These are phyloP conservation scores for Phaeotremella skinneri DNA, from an alignment of 768 basidiomycete genomes.

Conservation along the genomic window DNA sequence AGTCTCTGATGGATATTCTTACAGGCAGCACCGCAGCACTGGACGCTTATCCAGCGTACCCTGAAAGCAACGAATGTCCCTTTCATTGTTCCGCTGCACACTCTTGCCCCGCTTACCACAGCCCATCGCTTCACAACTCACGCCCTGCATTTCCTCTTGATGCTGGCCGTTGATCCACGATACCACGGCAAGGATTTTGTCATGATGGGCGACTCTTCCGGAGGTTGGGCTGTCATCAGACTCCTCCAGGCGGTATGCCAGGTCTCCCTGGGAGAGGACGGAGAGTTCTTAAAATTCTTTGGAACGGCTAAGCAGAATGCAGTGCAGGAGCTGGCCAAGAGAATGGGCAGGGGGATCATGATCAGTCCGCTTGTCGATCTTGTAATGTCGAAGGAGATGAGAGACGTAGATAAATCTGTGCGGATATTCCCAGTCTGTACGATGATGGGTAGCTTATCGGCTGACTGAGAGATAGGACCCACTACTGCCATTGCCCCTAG, in stretches of 20 bases:
- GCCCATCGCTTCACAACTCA: constrained; percentile 7
- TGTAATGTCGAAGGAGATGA: constrained; percentile 3
- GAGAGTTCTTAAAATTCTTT: background rate
- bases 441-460: background rate
- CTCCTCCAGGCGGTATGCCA: constrained; percentile 11
- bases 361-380: constrained; percentile 21
- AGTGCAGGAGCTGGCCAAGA: background rate
- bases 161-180: constrained; percentile 14
- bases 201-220: constrained; percentile 27
- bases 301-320: background rate
- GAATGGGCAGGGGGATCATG: constrained; percentile 12
- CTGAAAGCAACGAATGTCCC: constrained; percentile 10
- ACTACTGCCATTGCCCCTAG: background rate
- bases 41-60: constrained; percentile 10
- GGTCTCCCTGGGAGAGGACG: constrained; percentile 6
- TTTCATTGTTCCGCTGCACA: constrained; percentile 21
- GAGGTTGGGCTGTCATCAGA: constrained; percentile 22
- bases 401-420: constrained; percentile 6
- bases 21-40: constrained; percentile 20
- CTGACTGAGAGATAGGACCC: too few species aligned
- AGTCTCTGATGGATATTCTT: background rate
- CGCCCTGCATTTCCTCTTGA: constrained; percentile 15
- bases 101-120: constrained; percentile 18
- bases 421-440: background rate
- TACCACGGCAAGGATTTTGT: constrained; percentile 23